These are phyloP conservation scores for Citrullus mucosospermus DNA, from an alignment of 306 rosid species.

Conservation along the genomic window DNA sequence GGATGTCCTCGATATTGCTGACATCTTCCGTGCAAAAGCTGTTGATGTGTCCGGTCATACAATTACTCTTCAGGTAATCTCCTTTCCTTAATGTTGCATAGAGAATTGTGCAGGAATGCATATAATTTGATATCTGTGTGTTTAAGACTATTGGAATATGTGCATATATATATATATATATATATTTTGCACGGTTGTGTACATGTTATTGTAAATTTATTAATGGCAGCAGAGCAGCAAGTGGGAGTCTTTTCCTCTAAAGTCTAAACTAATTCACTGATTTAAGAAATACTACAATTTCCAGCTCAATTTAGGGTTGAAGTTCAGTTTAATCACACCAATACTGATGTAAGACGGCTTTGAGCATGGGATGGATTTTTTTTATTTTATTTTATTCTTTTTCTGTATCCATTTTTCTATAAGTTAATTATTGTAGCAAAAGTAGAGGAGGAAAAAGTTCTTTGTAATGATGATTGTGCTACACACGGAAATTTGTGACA, in stretches of 20 bases:
- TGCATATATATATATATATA: too few species aligned
- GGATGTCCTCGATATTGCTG: conserved; percentile 46
- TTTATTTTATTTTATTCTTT: too few species aligned
- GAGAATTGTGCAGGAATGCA: neutral
- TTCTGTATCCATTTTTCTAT: neutral
- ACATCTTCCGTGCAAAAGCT: conserved; percentile 48
- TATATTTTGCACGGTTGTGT: neutral
- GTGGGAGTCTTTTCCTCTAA: neutral
- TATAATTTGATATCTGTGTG: neutral
- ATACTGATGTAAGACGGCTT: neutral
- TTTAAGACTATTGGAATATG: neutral
- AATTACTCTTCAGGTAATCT: conserved; percentile 39
- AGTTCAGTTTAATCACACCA: neutral
- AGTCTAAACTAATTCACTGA: neutral
- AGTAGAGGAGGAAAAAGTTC: neutral
- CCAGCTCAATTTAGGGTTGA: neutral
- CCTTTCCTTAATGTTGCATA: neutral
- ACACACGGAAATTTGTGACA: neutral
- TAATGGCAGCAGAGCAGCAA: neutral
- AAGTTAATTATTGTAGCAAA: neutral
- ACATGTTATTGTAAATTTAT: neutral
- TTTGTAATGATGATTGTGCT: neutral
- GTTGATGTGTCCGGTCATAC: conserved; percentile 57
- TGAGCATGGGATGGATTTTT: neutral
- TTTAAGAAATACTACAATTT: neutral